These are phyloP conservation scores for Corylus heterophylla DNA, from an alignment of 306 rosid species.

Conservation along the genomic window DNA sequence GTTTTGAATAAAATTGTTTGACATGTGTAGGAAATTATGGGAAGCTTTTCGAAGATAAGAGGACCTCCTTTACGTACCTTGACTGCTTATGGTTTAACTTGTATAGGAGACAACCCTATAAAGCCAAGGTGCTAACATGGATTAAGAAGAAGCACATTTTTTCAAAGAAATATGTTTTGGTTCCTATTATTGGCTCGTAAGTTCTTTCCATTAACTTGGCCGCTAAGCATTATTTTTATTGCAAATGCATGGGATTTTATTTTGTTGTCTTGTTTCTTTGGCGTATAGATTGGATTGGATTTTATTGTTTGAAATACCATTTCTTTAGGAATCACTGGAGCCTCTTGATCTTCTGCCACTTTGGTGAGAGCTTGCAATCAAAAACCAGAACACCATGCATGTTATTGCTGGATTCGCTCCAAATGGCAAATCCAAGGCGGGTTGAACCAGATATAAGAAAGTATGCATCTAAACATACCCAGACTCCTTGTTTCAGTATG, in stretches of 20 bases:
- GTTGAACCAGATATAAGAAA: constrained; percentile 73
- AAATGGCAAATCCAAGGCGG: constrained; percentile 53
- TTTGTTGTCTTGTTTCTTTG: not conserved
- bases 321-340: no score
- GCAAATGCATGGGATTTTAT: constrained; percentile 9
- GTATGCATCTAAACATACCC: constrained; percentile 36
- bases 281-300: not conserved
- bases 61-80: constrained; percentile 45
- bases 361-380: no score
- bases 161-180: constrained; percentile 73
- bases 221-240: not conserved
- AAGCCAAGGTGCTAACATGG: constrained; percentile 70
- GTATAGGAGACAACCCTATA: constrained; percentile 38
- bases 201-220: constrained; percentile 16
- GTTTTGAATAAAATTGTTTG: constrained; percentile 30
- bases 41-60: constrained; percentile 58
- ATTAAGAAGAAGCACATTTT: constrained; percentile 57
- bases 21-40: constrained; percentile 60
- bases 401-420: constrained; percentile 81
- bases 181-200: constrained; percentile 86
- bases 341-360: no score
- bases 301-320: no score
- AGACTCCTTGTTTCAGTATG: constrained; percentile 3
- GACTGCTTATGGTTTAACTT: constrained; percentile 74
- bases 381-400: constrained; percentile 60